Percentiles rank a stretch among this genome's conserved stretches.
These are phyloP conservation scores for Penicillium cosmopolitanum DNA, from an alignment of 495 filamentous ascomycete species.

Conservation along the genomic window DNA sequence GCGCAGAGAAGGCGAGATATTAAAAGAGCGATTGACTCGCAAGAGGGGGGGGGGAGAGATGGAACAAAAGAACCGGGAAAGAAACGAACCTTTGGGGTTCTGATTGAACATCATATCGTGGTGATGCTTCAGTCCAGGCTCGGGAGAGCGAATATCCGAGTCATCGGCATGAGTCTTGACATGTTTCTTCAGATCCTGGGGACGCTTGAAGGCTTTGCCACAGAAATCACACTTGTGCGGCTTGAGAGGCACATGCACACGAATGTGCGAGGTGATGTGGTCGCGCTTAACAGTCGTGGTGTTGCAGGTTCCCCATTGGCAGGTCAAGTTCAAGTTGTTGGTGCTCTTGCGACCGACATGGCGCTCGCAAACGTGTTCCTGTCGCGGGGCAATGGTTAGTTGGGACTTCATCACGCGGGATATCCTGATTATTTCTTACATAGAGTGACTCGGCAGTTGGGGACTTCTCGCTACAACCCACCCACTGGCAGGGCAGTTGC, in stretches of 20 bases:
- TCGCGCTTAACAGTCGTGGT: slow-evolving; percentile 98
- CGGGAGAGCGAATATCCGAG: slow-evolving; percentile 80
- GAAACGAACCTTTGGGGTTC: slow-evolving; percentile 39
- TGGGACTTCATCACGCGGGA: background rate
- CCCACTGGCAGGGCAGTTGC: slow-evolving; percentile 83
- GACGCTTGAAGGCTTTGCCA: slow-evolving; percentile 98
- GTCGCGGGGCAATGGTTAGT: slow-evolving; percentile 2
- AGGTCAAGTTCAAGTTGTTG: slow-evolving; percentile 96
- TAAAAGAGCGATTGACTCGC: background rate
- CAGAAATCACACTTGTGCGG: slow-evolving; percentile 99
- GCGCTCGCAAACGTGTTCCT: slow-evolving; percentile 99
- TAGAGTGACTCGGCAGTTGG: slow-evolving; percentile 82
- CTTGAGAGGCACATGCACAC: slow-evolving; percentile 96
- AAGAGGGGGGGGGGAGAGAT: background rate
- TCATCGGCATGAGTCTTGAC: slow-evolving; percentile 99
- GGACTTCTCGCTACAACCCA: slow-evolving; percentile 80
- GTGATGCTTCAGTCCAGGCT: slow-evolving; percentile 55
- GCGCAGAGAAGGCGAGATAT: background rate
- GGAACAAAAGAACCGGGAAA: background rate
- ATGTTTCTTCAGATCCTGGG: slow-evolving; percentile 99
- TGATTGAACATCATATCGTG: slow-evolving; percentile 58
- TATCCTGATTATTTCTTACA: slow-evolving; percentile 56
- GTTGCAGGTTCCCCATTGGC: slow-evolving; percentile 94
- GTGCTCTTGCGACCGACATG: slow-evolving; percentile 99
- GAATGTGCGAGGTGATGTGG: slow-evolving; percentile 99